Percentiles rank a stretch among this genome's conserved stretches.
These are phyloP conservation scores for Colletotrichum sp. DNA, from an alignment of 2,329 filamentous ascomycete genomes.

Conservation along the genomic window DNA sequence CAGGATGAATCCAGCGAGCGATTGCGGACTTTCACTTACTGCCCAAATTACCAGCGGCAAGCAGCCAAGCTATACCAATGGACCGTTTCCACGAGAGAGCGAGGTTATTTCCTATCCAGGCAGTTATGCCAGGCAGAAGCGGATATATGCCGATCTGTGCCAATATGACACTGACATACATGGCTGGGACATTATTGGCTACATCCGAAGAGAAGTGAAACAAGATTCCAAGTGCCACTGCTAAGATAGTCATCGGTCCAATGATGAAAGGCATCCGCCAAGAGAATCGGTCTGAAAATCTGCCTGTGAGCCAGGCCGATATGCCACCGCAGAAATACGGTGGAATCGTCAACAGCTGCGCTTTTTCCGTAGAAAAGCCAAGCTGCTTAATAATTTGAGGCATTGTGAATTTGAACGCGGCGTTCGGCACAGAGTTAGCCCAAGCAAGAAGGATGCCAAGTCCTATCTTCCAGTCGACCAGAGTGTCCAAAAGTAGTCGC, in stretches of 20 bases:
- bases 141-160: constrained; percentile 32
- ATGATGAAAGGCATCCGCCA: constrained; percentile 45
- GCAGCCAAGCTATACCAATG: constrained; percentile 27
- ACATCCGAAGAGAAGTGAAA: constrained; percentile 38
- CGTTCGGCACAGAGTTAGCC: constrained; percentile 41
- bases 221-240: constrained; percentile 36
- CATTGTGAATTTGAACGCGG: constrained; percentile 33
- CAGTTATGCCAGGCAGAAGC: constrained; percentile 29
- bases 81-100: constrained; percentile 27
- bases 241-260: constrained; percentile 30
- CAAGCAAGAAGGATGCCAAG: constrained; percentile 43
- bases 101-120: constrained; percentile 30
- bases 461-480: constrained; percentile 49
- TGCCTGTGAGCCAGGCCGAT: constrained; percentile 30
- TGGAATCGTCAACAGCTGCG: constrained; percentile 35
- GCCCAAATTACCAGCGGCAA: constrained; percentile 21
- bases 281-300: constrained; percentile 36
- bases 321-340: constrained; percentile 38
- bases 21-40: background rate
- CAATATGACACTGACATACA: constrained; percentile 10
- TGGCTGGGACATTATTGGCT: constrained; percentile 34
- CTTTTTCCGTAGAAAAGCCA: constrained; percentile 37
- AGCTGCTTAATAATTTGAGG: constrained; percentile 44
- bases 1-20: background rate
- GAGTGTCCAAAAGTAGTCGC: constrained; percentile 32